Base-by-base conservation (phyloP, 2,329 filamentous ascomycete species). In the Epichloe aotearoae region DNA sequence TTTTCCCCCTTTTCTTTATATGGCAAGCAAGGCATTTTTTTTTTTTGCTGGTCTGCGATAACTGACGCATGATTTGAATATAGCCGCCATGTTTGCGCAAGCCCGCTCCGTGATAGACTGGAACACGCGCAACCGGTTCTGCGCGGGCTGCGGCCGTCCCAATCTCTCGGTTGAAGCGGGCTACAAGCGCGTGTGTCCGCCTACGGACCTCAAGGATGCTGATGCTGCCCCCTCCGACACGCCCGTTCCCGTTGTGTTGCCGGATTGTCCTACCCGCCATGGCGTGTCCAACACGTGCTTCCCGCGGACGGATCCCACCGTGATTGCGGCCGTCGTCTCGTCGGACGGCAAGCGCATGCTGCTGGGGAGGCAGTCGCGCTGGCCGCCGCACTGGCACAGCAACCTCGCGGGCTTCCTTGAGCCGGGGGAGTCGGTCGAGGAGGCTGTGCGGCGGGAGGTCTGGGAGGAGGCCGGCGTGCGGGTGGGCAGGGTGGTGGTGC, bases 91-190 rank as follows among this genome's bases (percentile, higher is more conserved):
- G 44, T 95, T 89, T 59, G 91, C 88, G 14, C 88, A 95, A 67
- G 87, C 89, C 7, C 83, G 91, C 50, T 86, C 89, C 44, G 75
- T 96, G 26, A 73, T 94, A 37, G 93, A 97, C 71, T 98, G 93
- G 93, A 97, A 98, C 69, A 76, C 76, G 26, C 85, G 91, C 48
- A 95, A 95, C 68, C 86, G 84, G 33, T 98, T 88, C 74, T 98
- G 93, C 66, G 89, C 83, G 34, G 84, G 84, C 51, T 98, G 93
- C 67, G 91, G 93, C 36, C 79, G 86, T 61, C 81, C 78, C 23
- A 97, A 89, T 0, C 72, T 96, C 53, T 85, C 84, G 17, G 74
- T 87, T 26, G 84, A 90, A 60, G 85, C 82, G 4, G 87, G 87
- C 46, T 88, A 85, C 64, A 94, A 94, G 70, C 80, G 87, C 44